Base-by-base conservation (phyloP, 2,329 filamentous ascomycete species). In the Uncinocarpus reesii region DNA sequence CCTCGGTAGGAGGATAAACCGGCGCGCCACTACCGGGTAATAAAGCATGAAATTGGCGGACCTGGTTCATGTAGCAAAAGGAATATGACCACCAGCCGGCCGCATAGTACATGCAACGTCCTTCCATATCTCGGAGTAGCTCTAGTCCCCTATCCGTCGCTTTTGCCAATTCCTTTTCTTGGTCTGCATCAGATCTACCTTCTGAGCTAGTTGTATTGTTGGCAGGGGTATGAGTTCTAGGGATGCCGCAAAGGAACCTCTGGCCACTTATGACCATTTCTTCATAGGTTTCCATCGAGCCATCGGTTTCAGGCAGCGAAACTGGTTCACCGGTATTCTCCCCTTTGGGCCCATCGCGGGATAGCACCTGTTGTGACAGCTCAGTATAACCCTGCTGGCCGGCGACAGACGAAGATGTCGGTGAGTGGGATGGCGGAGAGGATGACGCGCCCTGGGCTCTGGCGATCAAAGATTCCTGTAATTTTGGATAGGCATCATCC, bases 81-180 rank as follows among this genome's bases (percentile, higher is more conserved):
- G 83, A 84, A 67, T 95, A 95, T 61, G 84, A 92, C 89, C 89
- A 95, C 89, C 89, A 95, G 0, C 89, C 89, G 1, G 81, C 84
- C 55, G 88, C 70, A 63, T 80, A 85, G 70, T 90, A 94, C 54
- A 95, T 77, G 65, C 89, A 95, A 43, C 77, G 76, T 2, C 81
- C 84, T 46, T 89, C 78, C 66, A 95, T 82, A 21, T 81, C 80
- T 54, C 78, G 77, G 43, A 95, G 71, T 18, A 95, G 74, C 59
- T 92, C 84, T 76, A 86, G 84, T 4, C 89, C 89, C 42, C 80
- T 81, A 26, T 79, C 76, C 1, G 83, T 84, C 1, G 88, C 89
- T 21, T 85, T 80, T 34, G 76, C 78, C 7, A 93, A 75, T 65
- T 95, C 88, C 53, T 82, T 83, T 52, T 85, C 83, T 63, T 92